Evolutionary conservation across 2,329 filamentous ascomycete genomes (phyloP).

Genomic region (Sarocladiaceae sp.): DNA sequence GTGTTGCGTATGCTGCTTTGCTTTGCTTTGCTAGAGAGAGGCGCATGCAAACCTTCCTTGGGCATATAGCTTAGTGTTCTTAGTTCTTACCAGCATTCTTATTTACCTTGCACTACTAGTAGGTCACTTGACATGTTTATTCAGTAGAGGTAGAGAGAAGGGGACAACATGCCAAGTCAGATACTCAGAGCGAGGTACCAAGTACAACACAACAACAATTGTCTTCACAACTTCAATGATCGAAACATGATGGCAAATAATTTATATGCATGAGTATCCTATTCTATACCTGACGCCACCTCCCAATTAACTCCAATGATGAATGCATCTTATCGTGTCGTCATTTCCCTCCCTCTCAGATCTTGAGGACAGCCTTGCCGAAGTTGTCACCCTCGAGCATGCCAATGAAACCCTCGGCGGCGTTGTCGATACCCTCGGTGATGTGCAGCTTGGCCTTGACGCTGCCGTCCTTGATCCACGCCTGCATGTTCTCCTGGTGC

Average conservation of each 20-base stretch:
- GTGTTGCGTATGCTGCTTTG: not conserved
- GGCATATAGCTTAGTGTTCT: not conserved
- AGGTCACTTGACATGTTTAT: too few relatives aligned
- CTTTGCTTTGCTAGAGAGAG: not conserved
- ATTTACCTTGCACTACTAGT: too few relatives aligned
- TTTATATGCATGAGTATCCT: too few relatives aligned
- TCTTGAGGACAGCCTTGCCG: constrained; percentile 75
- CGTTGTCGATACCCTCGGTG: constrained; percentile 75
- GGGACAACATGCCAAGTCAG: too few relatives aligned
- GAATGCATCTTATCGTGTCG: not conserved
- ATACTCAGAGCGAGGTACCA: too few relatives aligned
- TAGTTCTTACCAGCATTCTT: not conserved
- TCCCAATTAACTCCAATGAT: not conserved
- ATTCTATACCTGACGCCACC: not conserved
- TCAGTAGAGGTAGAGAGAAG: too few relatives aligned
- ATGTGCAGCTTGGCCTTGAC: constrained; percentile 65
- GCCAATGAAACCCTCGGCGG: constrained; percentile 64
- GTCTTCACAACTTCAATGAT: not conserved
- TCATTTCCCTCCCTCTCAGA: constrained; percentile 18
- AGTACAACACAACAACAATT: too few relatives aligned
- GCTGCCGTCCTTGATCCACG: constrained; percentile 70
- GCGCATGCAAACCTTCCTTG: not conserved
- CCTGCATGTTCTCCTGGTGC: constrained; percentile 67
- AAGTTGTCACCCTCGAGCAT: constrained; percentile 77
- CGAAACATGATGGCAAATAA: too few relatives aligned